These are phyloP conservation scores for Penicillium sp. DNA, from an alignment of 2,329 filamentous ascomycete species.

Conservation along the genomic window DNA sequence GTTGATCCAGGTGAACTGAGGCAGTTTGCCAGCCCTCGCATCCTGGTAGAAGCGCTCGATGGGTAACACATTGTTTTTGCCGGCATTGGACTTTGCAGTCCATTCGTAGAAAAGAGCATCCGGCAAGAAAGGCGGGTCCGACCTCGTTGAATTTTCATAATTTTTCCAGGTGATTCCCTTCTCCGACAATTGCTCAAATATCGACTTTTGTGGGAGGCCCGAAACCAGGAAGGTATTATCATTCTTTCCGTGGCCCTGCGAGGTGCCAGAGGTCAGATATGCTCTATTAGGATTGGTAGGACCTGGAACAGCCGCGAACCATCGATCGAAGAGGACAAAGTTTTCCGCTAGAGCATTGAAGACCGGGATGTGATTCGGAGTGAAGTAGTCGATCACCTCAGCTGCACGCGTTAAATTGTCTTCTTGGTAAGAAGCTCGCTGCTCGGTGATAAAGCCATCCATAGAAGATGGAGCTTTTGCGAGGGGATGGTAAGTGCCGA, in stretches of 20 bases:
- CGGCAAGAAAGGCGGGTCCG: not conserved
- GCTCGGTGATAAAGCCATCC: not conserved
- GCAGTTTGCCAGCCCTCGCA: conserved; percentile 42
- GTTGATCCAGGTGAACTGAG: conserved; percentile 49
- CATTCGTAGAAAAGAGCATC: conserved; percentile 34
- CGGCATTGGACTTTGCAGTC: conserved; percentile 9
- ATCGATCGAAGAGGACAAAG: conserved; percentile 44
- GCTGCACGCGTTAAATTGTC: not conserved
- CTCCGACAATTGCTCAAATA: conserved; percentile 42
- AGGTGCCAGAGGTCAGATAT: conserved; percentile 40
- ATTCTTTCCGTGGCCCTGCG: conserved; percentile 38
- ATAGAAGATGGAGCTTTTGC: conserved; percentile 19
- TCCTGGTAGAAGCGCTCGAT: conserved; percentile 45
- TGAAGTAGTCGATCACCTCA: conserved; percentile 33
- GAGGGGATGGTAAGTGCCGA: conserved; percentile 37
- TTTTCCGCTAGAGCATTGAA: conserved; percentile 42
- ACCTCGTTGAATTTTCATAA: conserved; percentile 43
- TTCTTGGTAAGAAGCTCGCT: not conserved
- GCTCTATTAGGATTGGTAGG: conserved; percentile 40
- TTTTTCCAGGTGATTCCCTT: conserved; percentile 45
- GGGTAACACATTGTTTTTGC: conserved; percentile 33
- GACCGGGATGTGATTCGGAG: conserved; percentile 40
- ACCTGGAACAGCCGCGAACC: conserved; percentile 41
- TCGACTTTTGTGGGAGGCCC: conserved; percentile 36
- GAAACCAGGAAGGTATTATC: conserved; percentile 34